These are phyloP conservation scores for Papiliotrema terrestris DNA, from an alignment of 1,284 basidiomycete genomes.

Conservation along the genomic window DNA sequence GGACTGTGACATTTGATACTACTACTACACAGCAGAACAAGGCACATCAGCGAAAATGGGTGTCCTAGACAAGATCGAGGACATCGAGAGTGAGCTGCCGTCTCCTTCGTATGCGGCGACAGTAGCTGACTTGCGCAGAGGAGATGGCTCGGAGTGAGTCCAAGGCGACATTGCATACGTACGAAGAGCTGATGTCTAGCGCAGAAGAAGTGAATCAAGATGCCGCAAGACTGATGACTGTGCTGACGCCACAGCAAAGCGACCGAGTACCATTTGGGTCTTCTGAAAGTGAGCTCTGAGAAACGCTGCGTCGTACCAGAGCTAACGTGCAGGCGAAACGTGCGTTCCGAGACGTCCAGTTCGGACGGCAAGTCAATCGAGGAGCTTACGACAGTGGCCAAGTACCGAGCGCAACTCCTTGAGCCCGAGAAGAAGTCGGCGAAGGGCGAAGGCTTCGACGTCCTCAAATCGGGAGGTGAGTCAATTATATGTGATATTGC, in stretches of 20 bases:
- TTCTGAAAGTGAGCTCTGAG: conserved; percentile 29
- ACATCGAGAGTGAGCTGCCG: conserved; percentile 75
- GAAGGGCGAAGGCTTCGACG: conserved; percentile 84
- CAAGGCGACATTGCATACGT: neutral
- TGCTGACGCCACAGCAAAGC: conserved; percentile 52
- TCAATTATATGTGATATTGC: neutral
- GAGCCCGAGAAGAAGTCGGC: conserved; percentile 76
- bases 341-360: conserved; percentile 45
- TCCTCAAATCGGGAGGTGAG: conserved; percentile 77
- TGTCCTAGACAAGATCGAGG: conserved; percentile 90
- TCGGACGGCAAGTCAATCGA: neutral
- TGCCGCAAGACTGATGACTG: neutral
- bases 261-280: conserved; percentile 77
- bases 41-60: conserved; percentile 59
- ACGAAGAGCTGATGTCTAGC: conserved; percentile 52
- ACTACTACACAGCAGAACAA: neutral
- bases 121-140: conserved; percentile 56
- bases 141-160: conserved; percentile 87
- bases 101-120: neutral
- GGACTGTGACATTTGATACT: neutral
- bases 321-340: conserved; percentile 33
- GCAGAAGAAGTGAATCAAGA: conserved; percentile 80
- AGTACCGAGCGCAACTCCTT: conserved; percentile 83
- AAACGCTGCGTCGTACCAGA: neutral
- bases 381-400: conserved; percentile 57